Base-by-base conservation (phyloP, 176 grass and related monocot species). In the Oryza meridionalis region DNA sequence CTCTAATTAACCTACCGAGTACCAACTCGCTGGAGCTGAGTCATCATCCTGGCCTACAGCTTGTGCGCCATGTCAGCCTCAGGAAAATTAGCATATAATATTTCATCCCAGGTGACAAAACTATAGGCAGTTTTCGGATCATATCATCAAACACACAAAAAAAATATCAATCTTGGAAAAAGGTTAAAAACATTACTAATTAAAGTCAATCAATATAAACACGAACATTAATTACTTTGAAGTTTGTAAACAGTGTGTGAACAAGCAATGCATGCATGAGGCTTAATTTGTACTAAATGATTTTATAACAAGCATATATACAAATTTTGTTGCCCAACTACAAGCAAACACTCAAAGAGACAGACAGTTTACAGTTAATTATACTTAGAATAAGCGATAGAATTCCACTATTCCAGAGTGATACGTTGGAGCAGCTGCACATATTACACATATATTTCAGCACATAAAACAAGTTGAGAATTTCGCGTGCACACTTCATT, bases 401-500 rank as follows among this genome's bases (percentile, higher is more conserved):
- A 55, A 53, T 10, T 63, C n/a, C n/a, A n/a, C n/a, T n/a, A n/a
- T n/a, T n/a, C 55, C 68, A 45, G 25, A 33, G 24, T 59, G 63
- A 24, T 85, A 53, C 31, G 16, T 81, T 87, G 35, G 7, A 86
- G 16, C 74, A 43, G 84, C 32, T 74, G 42, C 76, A 79, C 3
- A 19, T 19, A 53, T 19, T 43, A 43, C 42, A 2, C 42, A 49
- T 15, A 13, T 49, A 4, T 78, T 79, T 38, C 26, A 73, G 68
- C 76, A 11, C 55, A 49, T 50, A 51, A 58, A 86, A 66, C n/a
- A 80, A 80, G 5, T 38, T 58, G 32, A 75, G 59, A 62, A 35
- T 46, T 46, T 86, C 0, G 63, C 85, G 71, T 87, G 85, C 78
- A 86, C 84, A 86, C 70, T 53, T 80, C 67, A 51, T 65, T 40